A percentile compares a stretch with the other conserved stretches of the same genome.
These are phyloP conservation scores for Colletotrichum musicola DNA, from an alignment of 2,329 filamentous ascomycete genomes.

Conservation along the genomic window DNA sequence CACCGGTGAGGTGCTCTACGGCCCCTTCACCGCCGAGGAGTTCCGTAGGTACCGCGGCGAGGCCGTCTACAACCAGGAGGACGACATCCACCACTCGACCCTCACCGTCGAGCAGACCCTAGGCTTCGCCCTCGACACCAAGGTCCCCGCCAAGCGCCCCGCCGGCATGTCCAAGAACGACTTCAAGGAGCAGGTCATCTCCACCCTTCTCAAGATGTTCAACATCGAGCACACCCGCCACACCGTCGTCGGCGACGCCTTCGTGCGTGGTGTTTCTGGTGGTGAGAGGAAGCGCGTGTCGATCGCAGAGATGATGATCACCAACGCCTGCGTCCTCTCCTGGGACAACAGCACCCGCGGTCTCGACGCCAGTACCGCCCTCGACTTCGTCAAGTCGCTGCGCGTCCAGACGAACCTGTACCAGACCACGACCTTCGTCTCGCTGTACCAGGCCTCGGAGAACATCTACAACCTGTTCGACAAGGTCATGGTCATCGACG, in stretches of 20 bases:
- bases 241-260: constrained; percentile 86
- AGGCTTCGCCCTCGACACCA: constrained; percentile 85
- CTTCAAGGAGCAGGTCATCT: constrained; percentile 82
- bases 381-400: constrained; percentile 77
- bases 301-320: constrained; percentile 86
- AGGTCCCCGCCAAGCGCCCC: constrained; percentile 84
- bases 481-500: constrained; percentile 86
- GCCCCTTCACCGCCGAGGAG: constrained; percentile 77
- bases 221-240: constrained; percentile 90
- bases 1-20: constrained; percentile 80
- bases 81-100: constrained; percentile 87
- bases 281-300: constrained; percentile 85
- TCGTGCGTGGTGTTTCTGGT: constrained; percentile 83
- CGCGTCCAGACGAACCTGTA: constrained; percentile 87
- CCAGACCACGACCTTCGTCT: constrained; percentile 86
- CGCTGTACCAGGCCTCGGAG: constrained; percentile 87
- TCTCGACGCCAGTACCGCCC: constrained; percentile 75
- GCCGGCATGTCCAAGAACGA: constrained; percentile 77
- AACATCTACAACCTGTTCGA: constrained; percentile 85
- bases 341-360: constrained; percentile 84
- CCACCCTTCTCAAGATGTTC: constrained; percentile 88
- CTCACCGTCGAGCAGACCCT: constrained; percentile 91
- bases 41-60: constrained; percentile 85
- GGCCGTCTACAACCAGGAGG: constrained; percentile 87
- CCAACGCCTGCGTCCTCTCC: constrained; percentile 76